Conservation (phyloP, 345 rosid species). For the Linum tenue region DNA sequence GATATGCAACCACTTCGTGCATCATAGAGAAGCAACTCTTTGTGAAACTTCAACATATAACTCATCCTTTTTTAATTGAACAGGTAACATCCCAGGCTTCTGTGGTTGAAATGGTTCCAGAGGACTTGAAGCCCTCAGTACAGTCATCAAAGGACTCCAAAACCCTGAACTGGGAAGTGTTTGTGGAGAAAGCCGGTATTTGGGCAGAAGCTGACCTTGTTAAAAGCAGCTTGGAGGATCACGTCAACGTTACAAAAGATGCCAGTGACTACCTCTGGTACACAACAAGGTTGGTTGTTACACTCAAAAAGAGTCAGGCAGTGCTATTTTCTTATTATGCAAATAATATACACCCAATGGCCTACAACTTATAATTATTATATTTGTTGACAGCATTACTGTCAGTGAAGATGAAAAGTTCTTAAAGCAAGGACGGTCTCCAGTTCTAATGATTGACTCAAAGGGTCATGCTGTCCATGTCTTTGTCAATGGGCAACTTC, state of each 20-base stretch:
- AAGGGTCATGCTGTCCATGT: conserved; percentile 86
- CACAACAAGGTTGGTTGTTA: conserved; percentile 65
- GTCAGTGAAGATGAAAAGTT: conserved; percentile 46
- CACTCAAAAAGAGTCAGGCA: conserved; percentile 1
- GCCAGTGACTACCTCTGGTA: conserved; percentile 94
- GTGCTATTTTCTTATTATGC: background rate
- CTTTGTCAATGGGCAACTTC: conserved; percentile 62
- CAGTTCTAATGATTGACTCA: conserved; percentile 69
- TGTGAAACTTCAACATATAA: background rate
- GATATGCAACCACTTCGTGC: background rate
- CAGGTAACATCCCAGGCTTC: conserved; percentile 67
- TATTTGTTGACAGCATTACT: conserved; percentile 37
- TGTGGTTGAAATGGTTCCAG: conserved; percentile 69
- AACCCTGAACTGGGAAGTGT: conserved; percentile 65
- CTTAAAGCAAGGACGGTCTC: conserved; percentile 45
- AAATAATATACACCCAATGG: background rate
- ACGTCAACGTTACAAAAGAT: conserved; percentile 73
- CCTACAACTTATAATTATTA: conserved; percentile 14
- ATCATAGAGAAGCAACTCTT: background rate
- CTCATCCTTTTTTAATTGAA: too few relatives aligned
- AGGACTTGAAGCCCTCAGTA: conserved; percentile 39
- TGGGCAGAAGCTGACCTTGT: conserved; percentile 70
- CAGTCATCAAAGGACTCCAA: conserved; percentile 17
- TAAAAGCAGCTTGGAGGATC: conserved; percentile 58
- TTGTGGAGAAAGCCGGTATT: conserved; percentile 54